Conservation (phyloP, 805 yeast species). For the Kregervanrija delftensis region DNA sequence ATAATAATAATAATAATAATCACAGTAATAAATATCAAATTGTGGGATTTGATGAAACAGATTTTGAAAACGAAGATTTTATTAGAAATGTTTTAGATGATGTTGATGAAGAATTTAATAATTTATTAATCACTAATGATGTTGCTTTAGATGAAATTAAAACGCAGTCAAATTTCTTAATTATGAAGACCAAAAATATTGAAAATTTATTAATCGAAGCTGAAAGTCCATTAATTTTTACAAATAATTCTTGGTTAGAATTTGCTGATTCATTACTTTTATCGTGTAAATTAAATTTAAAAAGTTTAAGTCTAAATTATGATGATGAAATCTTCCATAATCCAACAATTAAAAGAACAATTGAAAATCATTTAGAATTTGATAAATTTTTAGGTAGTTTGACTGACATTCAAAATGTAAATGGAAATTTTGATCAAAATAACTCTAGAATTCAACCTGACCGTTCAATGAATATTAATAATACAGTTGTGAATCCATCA, state of each 20-base stretch:
- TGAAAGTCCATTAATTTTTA: constrained; percentile 19
- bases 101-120: constrained; percentile 22
- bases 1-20: not conserved
- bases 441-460: not conserved
- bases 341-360: not conserved
- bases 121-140: constrained; percentile 15
- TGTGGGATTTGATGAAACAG: constrained; percentile 43
- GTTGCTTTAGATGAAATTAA: constrained; percentile 18
- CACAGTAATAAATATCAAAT: constrained; percentile 16
- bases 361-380: too few relatives aligned
- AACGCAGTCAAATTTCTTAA: constrained; percentile 20
- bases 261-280: constrained; percentile 11
- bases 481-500: not conserved
- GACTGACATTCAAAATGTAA: too few relatives aligned
- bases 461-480: not conserved
- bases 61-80: constrained; percentile 56
- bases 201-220: constrained; percentile 14
- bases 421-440: too few relatives aligned
- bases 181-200: constrained; percentile 14
- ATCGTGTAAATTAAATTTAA: too few relatives aligned
- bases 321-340: constrained; percentile 1
- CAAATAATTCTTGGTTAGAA: constrained; percentile 14
- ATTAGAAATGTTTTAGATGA: constrained; percentile 35
- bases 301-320: too few relatives aligned
- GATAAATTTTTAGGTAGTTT: too few relatives aligned